Evolutionary conservation across 2,329 filamentous ascomycete genomes (phyloP).

Genomic region (Penicillium rolfsii): DNA sequence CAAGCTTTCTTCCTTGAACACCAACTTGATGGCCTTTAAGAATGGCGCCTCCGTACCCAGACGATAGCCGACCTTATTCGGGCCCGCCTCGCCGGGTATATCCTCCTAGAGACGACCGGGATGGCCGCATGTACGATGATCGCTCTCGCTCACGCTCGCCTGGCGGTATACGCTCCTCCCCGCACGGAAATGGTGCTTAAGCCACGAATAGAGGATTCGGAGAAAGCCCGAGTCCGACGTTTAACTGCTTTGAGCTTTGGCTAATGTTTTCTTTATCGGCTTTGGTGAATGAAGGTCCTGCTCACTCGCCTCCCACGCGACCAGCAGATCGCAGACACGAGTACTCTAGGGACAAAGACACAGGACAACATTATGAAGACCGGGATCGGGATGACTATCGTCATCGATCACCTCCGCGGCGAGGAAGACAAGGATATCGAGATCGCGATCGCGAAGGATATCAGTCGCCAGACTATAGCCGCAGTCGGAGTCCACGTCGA

Average conservation of each 20-base stretch:
- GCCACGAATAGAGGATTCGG: conserved; percentile 23
- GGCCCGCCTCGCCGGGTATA: conserved; percentile 31
- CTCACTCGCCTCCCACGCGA: conserved; percentile 42
- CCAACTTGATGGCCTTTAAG: conserved; percentile 17
- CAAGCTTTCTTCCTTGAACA: conserved; percentile 8
- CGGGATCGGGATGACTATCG: conserved; percentile 43
- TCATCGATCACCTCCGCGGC: conserved; percentile 42
- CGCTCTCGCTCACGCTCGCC: conserved; percentile 48
- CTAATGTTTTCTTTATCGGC: conserved; percentile 39
- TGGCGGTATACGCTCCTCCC: conserved; percentile 50
- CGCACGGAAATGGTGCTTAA: conserved; percentile 44
- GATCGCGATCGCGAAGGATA: conserved; percentile 54
- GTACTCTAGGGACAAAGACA: conserved; percentile 38
- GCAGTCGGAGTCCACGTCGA: conserved; percentile 43
- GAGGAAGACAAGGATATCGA: conserved; percentile 43
- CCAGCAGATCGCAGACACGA: conserved; percentile 44
- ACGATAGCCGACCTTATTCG: conserved; percentile 33
- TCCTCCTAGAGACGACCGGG: conserved; percentile 41
- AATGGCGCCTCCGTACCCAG: conserved; percentile 37
- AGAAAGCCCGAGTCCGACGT: conserved; percentile 22
- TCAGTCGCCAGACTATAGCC: conserved; percentile 43
- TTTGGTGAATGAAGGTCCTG: conserved; percentile 41
- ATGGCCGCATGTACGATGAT: conserved; percentile 54
- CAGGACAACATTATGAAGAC: conserved; percentile 36
- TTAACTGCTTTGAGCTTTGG: conserved; percentile 32